Percentiles rank a stretch among this genome's conserved stretches.
Evolutionary conservation across 2,329 filamentous ascomycete genomes (phyloP).

Genomic region (Aspergillus unguis): DNA sequence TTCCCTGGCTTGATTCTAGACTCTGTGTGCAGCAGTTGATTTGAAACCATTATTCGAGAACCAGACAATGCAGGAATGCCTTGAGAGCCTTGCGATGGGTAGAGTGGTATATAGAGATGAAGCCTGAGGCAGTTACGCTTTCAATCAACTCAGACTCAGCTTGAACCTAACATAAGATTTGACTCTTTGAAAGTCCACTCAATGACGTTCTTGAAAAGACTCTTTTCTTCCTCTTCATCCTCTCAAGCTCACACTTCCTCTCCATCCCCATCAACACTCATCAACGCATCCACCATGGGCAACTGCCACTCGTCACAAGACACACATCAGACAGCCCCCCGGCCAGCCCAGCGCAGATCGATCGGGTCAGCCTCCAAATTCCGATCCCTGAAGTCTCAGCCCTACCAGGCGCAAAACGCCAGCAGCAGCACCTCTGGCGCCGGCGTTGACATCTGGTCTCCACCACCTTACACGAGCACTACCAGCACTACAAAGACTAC

Average conservation of each 20-base stretch:
- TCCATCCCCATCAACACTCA: neutral
- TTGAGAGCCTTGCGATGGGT: neutral
- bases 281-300: slow-evolving; percentile 2
- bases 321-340: neutral
- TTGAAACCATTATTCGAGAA: neutral
- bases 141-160: no score
- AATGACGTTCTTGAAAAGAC: slow-evolving; percentile 3
- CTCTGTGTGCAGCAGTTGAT: neutral
- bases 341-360: neutral
- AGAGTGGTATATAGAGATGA: neutral
- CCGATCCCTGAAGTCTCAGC: neutral
- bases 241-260: neutral
- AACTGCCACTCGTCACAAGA: slow-evolving; percentile 9
- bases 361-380: slow-evolving; percentile 3
- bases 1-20: neutral
- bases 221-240: neutral
- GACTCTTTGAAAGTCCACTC: no score
- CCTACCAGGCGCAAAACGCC: neutral
- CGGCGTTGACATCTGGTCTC: slow-evolving; percentile 14
- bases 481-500: neutral
- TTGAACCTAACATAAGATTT: no score
- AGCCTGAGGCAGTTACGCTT: neutral
- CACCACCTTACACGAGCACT: slow-evolving; percentile 18
- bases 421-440: neutral
- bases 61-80: neutral